Evolutionary conservation across 148 eudicot genomes (phyloP).

Genomic region (Simmondsia chinensis): DNA sequence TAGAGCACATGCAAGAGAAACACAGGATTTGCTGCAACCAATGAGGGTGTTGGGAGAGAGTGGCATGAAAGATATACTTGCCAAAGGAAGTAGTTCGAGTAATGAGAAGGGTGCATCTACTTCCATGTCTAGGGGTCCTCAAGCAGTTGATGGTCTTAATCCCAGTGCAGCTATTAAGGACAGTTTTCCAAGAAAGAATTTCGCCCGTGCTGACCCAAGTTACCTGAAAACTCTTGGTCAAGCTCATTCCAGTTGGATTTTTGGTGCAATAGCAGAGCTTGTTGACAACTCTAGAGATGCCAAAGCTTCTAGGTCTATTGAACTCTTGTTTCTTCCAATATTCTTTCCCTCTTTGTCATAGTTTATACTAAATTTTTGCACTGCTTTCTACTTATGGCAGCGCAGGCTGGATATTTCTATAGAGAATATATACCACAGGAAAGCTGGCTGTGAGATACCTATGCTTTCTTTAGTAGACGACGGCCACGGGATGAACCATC

Average conservation of each 20-base stretch:
- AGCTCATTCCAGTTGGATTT: slow-evolving; percentile 68
- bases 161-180: slow-evolving; percentile 6
- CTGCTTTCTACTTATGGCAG: no score
- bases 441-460: slow-evolving; percentile 37
- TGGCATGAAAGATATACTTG: neutral
- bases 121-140: slow-evolving; percentile 12
- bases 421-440: slow-evolving; percentile 30
- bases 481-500: slow-evolving; percentile 67
- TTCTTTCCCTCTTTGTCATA: neutral
- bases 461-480: slow-evolving; percentile 61
- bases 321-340: neutral
- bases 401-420: slow-evolving; percentile 58
- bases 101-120: slow-evolving; percentile 19
- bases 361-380: neutral
- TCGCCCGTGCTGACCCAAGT: slow-evolving; percentile 49
- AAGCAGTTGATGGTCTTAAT: slow-evolving; percentile 10
- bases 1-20: neutral
- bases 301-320: slow-evolving; percentile 39
- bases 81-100: slow-evolving; percentile 17
- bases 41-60: neutral
- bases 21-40: neutral
- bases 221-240: slow-evolving; percentile 71
- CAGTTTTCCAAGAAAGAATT: slow-evolving; percentile 23
- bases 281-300: slow-evolving; percentile 82
- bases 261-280: slow-evolving; percentile 84